Evolutionary conservation across 495 filamentous ascomycete species (phyloP), one percentile per base, ranked within the genome.

Genomic region (Lepidopterella palustris): DNA sequence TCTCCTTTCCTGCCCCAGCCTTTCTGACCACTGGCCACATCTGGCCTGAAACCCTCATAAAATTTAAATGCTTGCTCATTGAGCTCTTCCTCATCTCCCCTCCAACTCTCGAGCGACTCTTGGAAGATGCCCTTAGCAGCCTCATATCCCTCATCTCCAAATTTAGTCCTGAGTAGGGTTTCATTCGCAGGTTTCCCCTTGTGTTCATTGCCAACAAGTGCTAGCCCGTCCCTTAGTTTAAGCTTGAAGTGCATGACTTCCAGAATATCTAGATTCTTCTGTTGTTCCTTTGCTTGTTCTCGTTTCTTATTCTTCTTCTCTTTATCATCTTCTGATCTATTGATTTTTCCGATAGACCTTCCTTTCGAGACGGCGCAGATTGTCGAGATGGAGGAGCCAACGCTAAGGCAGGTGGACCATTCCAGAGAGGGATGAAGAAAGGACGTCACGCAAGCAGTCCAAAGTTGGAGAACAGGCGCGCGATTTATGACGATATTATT

Each of bases 1-100:
- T 65, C 53, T 13, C 62, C 65, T 28, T 68, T 68, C 24, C 55
- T 64, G 6, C 62, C 65, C 65, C 65, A 68, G 4, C 65, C 65
- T 29, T 65, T 62, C 55, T 62, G 58, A 10, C 65, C 65, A n/a
- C 59, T 24, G 3, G 35, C 58, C 8, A 68, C 53, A 3, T 32
- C 29, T 6, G 65, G 65, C 25, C 65, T 39, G 40, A 68, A 65
- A 9, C 51, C 13, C 47, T 68, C 65, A 50, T 68, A 68, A 8
- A 68, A 54, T 9, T 53, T 39, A 45, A 68, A 68, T 3, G 58
- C 65, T 27, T 62, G 3, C 24, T 53, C n/a, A 29, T 62, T 57
- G 5, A 68, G 51, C 50, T 68, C 65, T 1, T 65, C 62, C 25
- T 65, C 63, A 20, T 57, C 39, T 0, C 59, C 62, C 42, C 62